Conservation (phyloP, 768 basidiomycete species). For the Lactifluus pinguis region DNA sequence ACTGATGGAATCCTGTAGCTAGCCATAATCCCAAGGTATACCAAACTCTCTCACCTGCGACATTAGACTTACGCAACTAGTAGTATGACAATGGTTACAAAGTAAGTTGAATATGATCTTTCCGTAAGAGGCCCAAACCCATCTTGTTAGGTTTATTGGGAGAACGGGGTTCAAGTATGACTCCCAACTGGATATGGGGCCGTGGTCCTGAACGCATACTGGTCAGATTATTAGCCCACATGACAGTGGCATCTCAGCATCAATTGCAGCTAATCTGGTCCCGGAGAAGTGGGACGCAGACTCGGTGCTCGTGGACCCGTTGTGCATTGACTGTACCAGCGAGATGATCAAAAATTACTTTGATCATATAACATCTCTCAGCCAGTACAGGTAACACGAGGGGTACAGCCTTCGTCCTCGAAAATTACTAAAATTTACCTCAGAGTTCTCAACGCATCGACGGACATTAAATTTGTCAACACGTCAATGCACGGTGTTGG, state of each 20-base stretch:
- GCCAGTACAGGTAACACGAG: slow-evolving; percentile 11
- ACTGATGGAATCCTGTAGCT: slow-evolving; percentile 32
- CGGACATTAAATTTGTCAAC: slow-evolving; percentile 58
- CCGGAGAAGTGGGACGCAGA: slow-evolving; percentile 39
- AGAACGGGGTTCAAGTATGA: slow-evolving; percentile 72
- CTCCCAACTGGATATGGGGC: background rate
- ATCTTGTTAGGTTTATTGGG: slow-evolving; percentile 68
- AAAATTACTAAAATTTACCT: background rate
- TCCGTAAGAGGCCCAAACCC: background rate
- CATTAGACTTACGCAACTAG: background rate
- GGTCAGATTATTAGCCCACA: slow-evolving; percentile 76
- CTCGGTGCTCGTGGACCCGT: slow-evolving; percentile 31
- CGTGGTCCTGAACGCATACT: slow-evolving; percentile 9
- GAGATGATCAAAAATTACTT: slow-evolving; percentile 57
- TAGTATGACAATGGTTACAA: slow-evolving; percentile 88
- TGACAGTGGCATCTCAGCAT: slow-evolving; percentile 62
- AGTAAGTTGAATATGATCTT: slow-evolving; percentile 28
- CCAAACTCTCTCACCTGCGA: background rate
- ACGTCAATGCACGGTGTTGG: slow-evolving; percentile 91
- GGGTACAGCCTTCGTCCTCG: background rate
- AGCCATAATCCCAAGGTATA: slow-evolving; percentile 82
- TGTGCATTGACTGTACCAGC: slow-evolving; percentile 48
- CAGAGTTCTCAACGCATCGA: slow-evolving; percentile 32
- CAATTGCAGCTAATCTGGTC: slow-evolving; percentile 54
- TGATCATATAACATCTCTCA: slow-evolving; percentile 27